Base-by-base conservation (phyloP, 2,329 filamentous ascomycete species). In the Colletotrichum tropicale region DNA sequence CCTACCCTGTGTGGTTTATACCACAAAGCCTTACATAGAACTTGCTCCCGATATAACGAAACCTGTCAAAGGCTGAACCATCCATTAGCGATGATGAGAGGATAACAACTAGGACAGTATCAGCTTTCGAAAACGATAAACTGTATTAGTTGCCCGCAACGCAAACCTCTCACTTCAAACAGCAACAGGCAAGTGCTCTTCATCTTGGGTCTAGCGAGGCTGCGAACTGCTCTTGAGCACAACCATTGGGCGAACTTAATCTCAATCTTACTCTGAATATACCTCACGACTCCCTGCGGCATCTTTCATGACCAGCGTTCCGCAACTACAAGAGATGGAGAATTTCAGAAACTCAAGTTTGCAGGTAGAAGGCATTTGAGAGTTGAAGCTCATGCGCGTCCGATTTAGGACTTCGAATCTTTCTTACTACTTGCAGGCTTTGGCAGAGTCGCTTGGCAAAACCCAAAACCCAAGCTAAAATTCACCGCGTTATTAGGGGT, bases 1-100 rank as follows among this genome's bases (percentile, higher is more conserved):
- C 9, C n/a, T 18, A 10, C 9, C 1, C 18, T 43, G 3, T 43
- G 18, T n/a, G 16, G 0, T 43, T 3, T n/a, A 6, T 0, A n/a
- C 0, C 5, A 43, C 18, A n/a, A 43, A 43, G 38, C 18, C 9
- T 6, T 2, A n/a, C 18, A n/a, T 1, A 43, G 1, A 10, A 43
- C 9, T 43, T 43, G 38, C 18, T n/a, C 18, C 38, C 1, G 1
- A 43, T n/a, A 43, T 10, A 4, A n/a, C 3, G 18, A 43, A 43
- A 43, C 38, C 0, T 10, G 18, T 43, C 9, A 43, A n/a, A 6
- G 18, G 38, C 38, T n/a, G 18, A 43, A n/a, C 5, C 38, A n/a
- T n/a, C 38, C 5, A 43, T 12, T n/a, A 43, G 38, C 38, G 18
- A 43, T 10, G 8, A 43, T 43, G 5, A 43, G 18, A 6, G 18